Percentiles rank a stretch among this genome's conserved stretches.
These are phyloP conservation scores for Bretziella fagacearum DNA, from an alignment of 2,329 filamentous ascomycete genomes.

Conservation along the genomic window DNA sequence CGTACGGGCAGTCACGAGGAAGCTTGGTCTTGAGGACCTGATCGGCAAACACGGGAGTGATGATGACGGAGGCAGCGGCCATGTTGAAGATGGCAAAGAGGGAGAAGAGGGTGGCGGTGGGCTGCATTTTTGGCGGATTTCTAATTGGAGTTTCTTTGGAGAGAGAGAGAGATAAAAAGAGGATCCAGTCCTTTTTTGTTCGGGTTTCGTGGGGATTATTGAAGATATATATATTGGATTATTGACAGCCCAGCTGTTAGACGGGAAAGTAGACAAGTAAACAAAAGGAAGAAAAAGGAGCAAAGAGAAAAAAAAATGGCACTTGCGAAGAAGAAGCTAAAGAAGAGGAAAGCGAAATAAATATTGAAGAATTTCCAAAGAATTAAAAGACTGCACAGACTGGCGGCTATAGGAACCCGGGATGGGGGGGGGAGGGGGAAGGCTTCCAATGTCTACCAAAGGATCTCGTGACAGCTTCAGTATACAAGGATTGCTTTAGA, in stretches of 20 bases:
- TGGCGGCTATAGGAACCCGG: constrained; percentile 6
- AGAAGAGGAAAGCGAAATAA: too few species aligned
- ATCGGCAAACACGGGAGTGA: constrained; percentile 33
- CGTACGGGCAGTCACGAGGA: constrained; percentile 37
- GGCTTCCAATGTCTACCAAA: too few species aligned
- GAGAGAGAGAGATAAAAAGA: background rate
- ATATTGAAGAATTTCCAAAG: too few species aligned
- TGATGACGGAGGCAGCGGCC: constrained; percentile 36
- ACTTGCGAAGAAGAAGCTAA: too few species aligned
- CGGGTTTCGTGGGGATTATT: background rate
- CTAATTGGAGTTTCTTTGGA: background rate
- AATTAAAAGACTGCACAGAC: background rate
- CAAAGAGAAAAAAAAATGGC: constrained; percentile 3
- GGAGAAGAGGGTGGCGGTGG: constrained; percentile 21
- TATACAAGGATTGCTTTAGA: constrained; percentile 5
- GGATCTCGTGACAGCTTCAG: background rate
- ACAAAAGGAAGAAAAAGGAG: background rate
- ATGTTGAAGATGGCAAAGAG: constrained; percentile 30
- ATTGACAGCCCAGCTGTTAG: constrained; percentile 7
- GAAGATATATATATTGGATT: background rate
- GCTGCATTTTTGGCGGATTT: constrained; percentile 25
- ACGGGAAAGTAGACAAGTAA: background rate
- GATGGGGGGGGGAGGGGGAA: constrained; percentile 1
- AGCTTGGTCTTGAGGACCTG: constrained; percentile 32
- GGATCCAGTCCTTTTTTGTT: background rate